Conservation (phyloP, 441 rosid species). For the Jatropha multifida region DNA sequence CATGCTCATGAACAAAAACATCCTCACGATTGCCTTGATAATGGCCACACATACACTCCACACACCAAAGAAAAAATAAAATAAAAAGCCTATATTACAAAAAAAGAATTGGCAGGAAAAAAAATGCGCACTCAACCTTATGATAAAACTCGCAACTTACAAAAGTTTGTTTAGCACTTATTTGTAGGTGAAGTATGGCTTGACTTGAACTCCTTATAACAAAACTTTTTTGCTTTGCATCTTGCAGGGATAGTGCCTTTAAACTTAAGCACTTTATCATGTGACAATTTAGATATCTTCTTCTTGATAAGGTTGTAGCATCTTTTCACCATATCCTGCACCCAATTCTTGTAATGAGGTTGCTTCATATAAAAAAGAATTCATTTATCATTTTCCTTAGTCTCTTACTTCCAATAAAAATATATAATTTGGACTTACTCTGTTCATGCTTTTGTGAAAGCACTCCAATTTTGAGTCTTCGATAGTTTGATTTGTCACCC, state of each 20-base stretch:
- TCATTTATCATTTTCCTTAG: too few relatives aligned
- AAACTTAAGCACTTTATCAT: conserved; percentile 1
- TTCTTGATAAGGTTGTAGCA: conserved; percentile 27
- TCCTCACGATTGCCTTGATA: conserved; percentile 4
- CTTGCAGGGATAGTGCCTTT: conserved; percentile 9
- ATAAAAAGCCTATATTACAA: background rate
- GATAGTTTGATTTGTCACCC: conserved; percentile 24
- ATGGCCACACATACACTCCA: background rate
- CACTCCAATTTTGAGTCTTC: conserved; percentile 24
- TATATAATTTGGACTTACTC: conserved; percentile 24
- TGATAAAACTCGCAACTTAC: background rate
- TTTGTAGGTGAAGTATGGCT: background rate
- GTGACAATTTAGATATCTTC: conserved; percentile 15
- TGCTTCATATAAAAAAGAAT: too few relatives aligned
- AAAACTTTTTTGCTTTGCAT: conserved; percentile 13
- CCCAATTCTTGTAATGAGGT: background rate
- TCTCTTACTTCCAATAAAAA: too few relatives aligned
- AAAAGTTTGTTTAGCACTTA: background rate
- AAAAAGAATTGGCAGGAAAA: conserved; percentile 1
- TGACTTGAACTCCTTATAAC: conserved; percentile 1
- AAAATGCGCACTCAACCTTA: background rate
- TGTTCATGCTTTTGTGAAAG: conserved; percentile 29
- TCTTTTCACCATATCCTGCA: conserved; percentile 39
- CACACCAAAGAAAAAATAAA: background rate
- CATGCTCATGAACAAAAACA: background rate